Evolutionary conservation across 2,329 filamentous ascomycete species (phyloP).

Genomic region (Sarocladiaceae sp.): DNA sequence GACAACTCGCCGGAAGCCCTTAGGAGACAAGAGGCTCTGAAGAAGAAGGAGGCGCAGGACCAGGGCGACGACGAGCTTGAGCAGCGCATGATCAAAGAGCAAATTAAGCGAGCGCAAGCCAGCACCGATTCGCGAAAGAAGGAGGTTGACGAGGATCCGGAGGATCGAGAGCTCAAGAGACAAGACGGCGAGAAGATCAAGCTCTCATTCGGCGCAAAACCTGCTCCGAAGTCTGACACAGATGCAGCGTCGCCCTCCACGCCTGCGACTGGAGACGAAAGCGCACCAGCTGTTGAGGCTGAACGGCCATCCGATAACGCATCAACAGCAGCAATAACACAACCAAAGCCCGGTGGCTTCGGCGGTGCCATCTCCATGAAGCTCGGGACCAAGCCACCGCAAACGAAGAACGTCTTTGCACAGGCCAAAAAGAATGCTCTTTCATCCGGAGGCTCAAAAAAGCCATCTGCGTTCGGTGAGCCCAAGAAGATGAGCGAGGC

Average conservation of each 20-base stretch:
- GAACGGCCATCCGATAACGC: constrained; percentile 11
- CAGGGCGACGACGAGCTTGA: constrained; percentile 88
- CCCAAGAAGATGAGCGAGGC: constrained; percentile 84
- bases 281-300: constrained; percentile 13
- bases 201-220: constrained; percentile 55
- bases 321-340: constrained; percentile 11
- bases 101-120: constrained; percentile 70
- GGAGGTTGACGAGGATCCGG: constrained; percentile 33
- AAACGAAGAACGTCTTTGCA: constrained; percentile 71
- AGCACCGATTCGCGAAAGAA: constrained; percentile 34
- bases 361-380: constrained; percentile 55
- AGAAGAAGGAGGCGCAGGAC: constrained; percentile 79
- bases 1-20: constrained; percentile 87
- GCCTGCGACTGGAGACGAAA: constrained; percentile 14
- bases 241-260: not conserved
- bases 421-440: constrained; percentile 64
- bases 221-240: constrained; percentile 16
- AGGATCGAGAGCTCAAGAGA: constrained; percentile 46
- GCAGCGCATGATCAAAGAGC: constrained; percentile 72
- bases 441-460: constrained; percentile 49
- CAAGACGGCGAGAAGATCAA: constrained; percentile 72
- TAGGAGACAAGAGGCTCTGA: constrained; percentile 69
- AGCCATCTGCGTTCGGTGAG: constrained; percentile 48
- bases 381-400: constrained; percentile 50
- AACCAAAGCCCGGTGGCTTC: constrained; percentile 26